Percentiles rank a stretch among this genome's conserved stretches.
These are phyloP conservation scores for Trypanosoma cruzi DNA, from an alignment of 208 protist species.

Conservation along the genomic window DNA sequence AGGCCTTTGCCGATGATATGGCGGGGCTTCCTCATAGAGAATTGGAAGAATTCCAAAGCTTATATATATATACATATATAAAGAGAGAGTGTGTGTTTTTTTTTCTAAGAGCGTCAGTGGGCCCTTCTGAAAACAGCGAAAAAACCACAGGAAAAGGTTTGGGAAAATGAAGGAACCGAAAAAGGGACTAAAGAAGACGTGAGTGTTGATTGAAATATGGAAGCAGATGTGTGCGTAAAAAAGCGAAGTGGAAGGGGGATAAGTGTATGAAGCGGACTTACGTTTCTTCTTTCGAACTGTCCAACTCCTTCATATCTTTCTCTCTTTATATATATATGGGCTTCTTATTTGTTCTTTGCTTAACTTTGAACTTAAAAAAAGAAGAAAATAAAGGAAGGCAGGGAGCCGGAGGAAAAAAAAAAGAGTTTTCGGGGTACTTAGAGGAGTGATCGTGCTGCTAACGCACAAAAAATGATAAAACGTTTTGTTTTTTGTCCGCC, in stretches of 20 bases:
- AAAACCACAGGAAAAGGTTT: neutral
- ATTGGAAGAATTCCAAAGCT: neutral
- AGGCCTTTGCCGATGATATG: no score
- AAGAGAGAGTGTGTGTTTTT: neutral
- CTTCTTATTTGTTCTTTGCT: neutral
- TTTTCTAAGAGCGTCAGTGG: neutral
- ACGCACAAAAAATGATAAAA: constrained; percentile 33
- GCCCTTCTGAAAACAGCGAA: neutral
- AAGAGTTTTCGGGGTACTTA: neutral
- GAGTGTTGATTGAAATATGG: neutral
- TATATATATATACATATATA: neutral
- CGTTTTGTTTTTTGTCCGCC: constrained; percentile 67
- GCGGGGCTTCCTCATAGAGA: no score
- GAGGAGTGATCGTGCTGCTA: neutral
- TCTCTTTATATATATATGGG: neutral
- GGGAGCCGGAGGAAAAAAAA: neutral
- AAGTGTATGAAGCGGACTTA: neutral
- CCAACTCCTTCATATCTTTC: neutral
- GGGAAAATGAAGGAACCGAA: neutral
- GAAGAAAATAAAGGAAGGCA: neutral
- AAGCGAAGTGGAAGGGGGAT: neutral
- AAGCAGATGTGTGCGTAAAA: neutral
- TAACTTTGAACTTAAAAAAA: constrained; percentile 3
- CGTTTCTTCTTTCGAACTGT: neutral
- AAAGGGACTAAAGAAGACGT: neutral